Base-by-base conservation (phyloP, 2,329 filamentous ascomycete species). In the Xylariaceae sp. region DNA sequence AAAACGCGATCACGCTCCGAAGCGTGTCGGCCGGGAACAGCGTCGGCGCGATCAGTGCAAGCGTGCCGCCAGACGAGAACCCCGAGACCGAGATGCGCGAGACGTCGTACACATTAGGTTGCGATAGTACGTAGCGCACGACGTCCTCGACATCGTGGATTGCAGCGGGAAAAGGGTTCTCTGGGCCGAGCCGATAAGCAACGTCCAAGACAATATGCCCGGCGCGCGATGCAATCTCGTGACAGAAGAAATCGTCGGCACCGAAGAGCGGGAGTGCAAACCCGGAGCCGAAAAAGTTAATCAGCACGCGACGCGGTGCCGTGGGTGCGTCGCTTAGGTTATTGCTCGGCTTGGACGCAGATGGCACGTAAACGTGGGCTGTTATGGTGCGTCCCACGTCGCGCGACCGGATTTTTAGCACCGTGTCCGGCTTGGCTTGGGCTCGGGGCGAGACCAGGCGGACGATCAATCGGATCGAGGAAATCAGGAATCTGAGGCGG, bases 1-100 rank as follows among this genome's bases (percentile, higher is more conserved):
- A 84, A 68, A 75, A 77, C 39, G 73, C 67, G 50, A 81, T 76
- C 54, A 80, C 73, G 6, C 79, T 79, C 36, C 73, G 74, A 55
- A 74, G 80, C 10, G 81, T 77, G 55, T 80, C 68, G 59, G 71
- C 70, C 8, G 80, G 61, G 1, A 68, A 43, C 20, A 63, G 48
- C 7, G 63, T 62, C 0, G 67, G 61, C 1, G 61, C 67, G 1
- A 67, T 58, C 0, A 81, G 59, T 8, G 74, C 73, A 18, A 81
- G 62, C 51, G 73, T 78, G 1, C 68, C 78, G 1, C 80, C 80
- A 0, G 75, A 74, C 8, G 73, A 77, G 39, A 77, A 76, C 0
- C 79, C 79, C 5, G 74, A 76, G 0, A 81, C 39, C 2, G 74
- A 78, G 7, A 81, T 59, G 0, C 66, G 60, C 1, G 62, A 55